These are phyloP conservation scores for Peniophora sp. DNA, from an alignment of 1,284 basidiomycete species.

Conservation along the genomic window DNA sequence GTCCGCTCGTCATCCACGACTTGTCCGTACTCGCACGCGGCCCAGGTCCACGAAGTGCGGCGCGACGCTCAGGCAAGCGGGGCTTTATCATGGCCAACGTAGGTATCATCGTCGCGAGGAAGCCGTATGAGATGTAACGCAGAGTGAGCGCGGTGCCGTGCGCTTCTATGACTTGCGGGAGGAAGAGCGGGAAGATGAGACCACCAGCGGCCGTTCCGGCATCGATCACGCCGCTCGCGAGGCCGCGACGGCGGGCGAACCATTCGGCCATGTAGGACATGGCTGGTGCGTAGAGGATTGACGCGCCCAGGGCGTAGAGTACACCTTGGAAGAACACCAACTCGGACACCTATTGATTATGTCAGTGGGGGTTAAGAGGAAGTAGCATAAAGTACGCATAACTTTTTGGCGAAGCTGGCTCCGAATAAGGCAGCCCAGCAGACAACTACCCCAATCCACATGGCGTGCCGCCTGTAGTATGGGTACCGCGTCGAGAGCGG, in stretches of 20 bases:
- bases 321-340: conserved; percentile 30
- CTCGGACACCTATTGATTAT: conserved; percentile 18
- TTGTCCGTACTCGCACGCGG: conserved; percentile 7
- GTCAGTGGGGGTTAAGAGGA: neutral
- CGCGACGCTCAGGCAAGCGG: conserved; percentile 22
- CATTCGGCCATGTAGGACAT: conserved; percentile 34
- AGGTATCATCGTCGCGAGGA: conserved; percentile 16
- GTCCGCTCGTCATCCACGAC: conserved; percentile 17
- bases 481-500: conserved; percentile 24
- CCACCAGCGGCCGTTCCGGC: conserved; percentile 30
- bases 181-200: conserved; percentile 26
- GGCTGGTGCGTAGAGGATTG: conserved; percentile 26
- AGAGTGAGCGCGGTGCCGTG: conserved; percentile 20
- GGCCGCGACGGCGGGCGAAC: conserved; percentile 31
- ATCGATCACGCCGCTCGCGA: conserved; percentile 33
- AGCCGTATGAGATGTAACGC: conserved; percentile 20
- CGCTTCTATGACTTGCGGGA: conserved; percentile 21
- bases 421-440: conserved; percentile 23
- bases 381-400: conserved; percentile 6
- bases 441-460: conserved; percentile 23
- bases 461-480: conserved; percentile 16
- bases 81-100: conserved; percentile 24
- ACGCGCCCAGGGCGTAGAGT: conserved; percentile 29
- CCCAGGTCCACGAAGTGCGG: conserved; percentile 17
- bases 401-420: conserved; percentile 26